Percentiles rank a stretch among this genome's conserved stretches.
phyloP scores from a whole-genome alignment of 306 rosid species.

The Acacia acuminata region DNA sequence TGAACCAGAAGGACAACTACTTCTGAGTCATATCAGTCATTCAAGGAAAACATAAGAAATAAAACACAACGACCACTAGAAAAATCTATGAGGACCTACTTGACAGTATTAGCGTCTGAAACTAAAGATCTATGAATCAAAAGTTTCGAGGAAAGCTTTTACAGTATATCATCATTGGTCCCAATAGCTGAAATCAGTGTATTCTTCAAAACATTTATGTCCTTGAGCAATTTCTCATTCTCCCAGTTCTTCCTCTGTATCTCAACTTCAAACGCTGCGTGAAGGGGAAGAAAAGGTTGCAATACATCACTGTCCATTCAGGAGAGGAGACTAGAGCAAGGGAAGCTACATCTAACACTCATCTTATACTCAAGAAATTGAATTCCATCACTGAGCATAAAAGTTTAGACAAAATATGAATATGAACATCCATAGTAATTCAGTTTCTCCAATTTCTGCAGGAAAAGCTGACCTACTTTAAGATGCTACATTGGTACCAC shows the following conservation, averaged over 20 bases:
- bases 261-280: conserved; percentile 57
- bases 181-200: conserved; percentile 54
- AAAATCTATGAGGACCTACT: conserved; percentile 14
- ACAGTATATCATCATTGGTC: conserved; percentile 40
- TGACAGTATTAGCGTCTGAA: conserved; percentile 10
- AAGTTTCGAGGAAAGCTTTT: conserved; percentile 27
- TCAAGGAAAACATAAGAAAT: conserved; percentile 21
- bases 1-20: conserved; percentile 15
- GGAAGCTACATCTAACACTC: background rate
- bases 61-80: too few species aligned
- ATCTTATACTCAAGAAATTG: background rate
- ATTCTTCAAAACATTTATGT: conserved; percentile 54
- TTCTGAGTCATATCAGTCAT: background rate
- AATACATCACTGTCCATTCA: conserved; percentile 22
- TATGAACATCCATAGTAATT: background rate
- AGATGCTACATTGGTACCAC: background rate
- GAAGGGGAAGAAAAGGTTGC: conserved; percentile 27
- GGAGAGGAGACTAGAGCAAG: background rate
- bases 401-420: background rate
- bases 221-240: conserved; percentile 60
- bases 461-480: background rate
- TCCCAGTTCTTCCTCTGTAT: conserved; percentile 50
- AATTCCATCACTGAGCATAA: background rate
- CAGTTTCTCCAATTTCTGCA: background rate
- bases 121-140: conserved; percentile 14